Base-by-base conservation (phyloP, 768 basidiomycete genomes). In the Tylopilus sp. region DNA sequence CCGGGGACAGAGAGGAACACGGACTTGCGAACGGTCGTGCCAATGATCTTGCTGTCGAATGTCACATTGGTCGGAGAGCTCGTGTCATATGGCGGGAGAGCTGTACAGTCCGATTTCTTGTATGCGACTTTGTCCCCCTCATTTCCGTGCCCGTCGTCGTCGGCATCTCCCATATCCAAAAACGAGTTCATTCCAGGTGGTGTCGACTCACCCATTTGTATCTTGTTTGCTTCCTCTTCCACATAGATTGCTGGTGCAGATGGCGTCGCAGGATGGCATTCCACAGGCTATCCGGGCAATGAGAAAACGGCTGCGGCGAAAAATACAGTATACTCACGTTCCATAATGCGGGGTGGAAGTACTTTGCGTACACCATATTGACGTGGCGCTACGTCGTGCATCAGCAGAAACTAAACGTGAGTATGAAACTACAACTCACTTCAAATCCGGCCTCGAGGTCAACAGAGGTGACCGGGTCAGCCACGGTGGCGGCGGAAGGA, bases 291-390 rank as follows among this genome's bases (percentile, higher is more conserved):
- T 0, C 3, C 11, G 1, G 6, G 37, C 8, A 11, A 16, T 56
- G 5, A 48, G 16, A 10, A n/a, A 21, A 9, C 7, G 21, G 10
- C 5, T 3, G 9, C 17, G 10, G 10, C 0, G 17, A 1, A 13
- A 37, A 25, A 17, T 22, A 4, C 2, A 36, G 13, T 24, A 1
- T 16, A 45, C 61, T 41, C n/a, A 60, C 64, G 31, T 60, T 54
- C 63, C 63, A 66, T n/a, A 65, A 41, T 1, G 46, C 55, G 3
- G 64, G 64, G 30, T 65, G 63, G 33, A 65, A 65, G 46, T 42
- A 56, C 34, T 33, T 60, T 1, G 61, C 61, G 28, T 65, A 63
- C 0, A 65, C 53, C 58, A 61, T 64, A 14, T 31, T 61, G 6
- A 64, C 53, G 22, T 66, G 54, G 16, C 58, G 26, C 38, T 57